phyloP scores from a whole-genome alignment of 257 asterid species.

The Solanum chaucha region DNA sequence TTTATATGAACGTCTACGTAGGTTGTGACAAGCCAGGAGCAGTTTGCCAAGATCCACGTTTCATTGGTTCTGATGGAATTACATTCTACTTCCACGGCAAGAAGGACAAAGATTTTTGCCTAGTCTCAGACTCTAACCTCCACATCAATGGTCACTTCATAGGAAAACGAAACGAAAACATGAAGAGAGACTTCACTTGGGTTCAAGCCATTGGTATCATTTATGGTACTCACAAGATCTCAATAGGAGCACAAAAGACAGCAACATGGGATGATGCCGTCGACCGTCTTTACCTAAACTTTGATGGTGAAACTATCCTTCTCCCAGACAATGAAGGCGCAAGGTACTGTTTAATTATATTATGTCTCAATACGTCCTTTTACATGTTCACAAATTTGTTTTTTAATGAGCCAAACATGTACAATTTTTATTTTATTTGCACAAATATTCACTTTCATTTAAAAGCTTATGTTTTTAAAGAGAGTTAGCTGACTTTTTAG shows the following conservation, averaged over 20 bases:
- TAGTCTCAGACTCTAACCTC: constrained; percentile 42
- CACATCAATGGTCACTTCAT: constrained; percentile 62
- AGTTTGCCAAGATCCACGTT: constrained; percentile 64
- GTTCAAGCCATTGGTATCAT: constrained; percentile 49
- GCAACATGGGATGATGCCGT: constrained; percentile 30
- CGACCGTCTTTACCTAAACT: constrained; percentile 34
- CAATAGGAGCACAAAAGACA: constrained; percentile 35
- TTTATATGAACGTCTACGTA: background rate
- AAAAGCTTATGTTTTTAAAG: too few species aligned
- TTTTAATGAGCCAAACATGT: background rate
- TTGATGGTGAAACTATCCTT: constrained; percentile 27
- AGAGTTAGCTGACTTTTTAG: too few species aligned
- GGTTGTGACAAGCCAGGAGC: constrained; percentile 62
- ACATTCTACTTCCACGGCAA: constrained; percentile 67
- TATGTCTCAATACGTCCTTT: background rate
- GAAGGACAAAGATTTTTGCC: constrained; percentile 40
- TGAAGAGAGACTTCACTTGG: constrained; percentile 60
- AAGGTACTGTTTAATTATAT: background rate
- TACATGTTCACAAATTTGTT: background rate
- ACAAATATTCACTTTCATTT: background rate
- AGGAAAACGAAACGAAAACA: constrained; percentile 26
- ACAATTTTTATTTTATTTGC: background rate
- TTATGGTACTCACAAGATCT: constrained; percentile 25
- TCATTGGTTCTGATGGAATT: constrained; percentile 64
- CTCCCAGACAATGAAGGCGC: constrained; percentile 22